Evolutionary conservation across 2,329 filamentous ascomycete genomes (phyloP).

Genomic region (Fusarium proliferatum): DNA sequence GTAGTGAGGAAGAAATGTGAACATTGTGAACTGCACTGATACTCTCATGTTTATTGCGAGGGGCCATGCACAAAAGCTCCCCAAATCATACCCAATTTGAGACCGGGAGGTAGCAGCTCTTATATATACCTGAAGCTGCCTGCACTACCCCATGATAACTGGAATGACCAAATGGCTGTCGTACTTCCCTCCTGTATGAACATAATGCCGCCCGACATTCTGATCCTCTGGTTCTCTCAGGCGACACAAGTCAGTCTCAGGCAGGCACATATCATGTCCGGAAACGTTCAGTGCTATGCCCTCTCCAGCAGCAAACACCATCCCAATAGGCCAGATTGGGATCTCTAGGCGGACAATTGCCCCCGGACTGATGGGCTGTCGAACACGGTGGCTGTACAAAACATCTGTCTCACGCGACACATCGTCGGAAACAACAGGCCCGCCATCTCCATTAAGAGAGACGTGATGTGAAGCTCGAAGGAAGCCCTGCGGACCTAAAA

Average conservation of each 20-base stretch:
- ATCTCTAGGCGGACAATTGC: background rate
- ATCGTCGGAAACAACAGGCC: background rate
- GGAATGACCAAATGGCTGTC: background rate
- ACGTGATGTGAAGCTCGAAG: background rate
- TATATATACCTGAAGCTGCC: too few species aligned
- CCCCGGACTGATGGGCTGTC: background rate
- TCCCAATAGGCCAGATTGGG: background rate
- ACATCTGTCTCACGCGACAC: background rate
- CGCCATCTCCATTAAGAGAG: background rate
- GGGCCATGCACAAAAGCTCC: too few species aligned
- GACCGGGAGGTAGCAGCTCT: too few species aligned
- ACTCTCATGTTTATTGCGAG: too few species aligned
- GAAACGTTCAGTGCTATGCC: background rate
- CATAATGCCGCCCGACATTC: background rate
- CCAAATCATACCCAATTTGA: too few species aligned
- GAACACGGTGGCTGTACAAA: background rate
- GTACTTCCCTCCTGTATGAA: background rate
- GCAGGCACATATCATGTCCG: background rate
- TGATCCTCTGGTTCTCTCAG: background rate
- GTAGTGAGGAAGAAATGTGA: constrained; percentile 62
- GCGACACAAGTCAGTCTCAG: background rate
- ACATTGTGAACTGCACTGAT: rapidly evolving
- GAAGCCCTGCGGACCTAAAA: background rate
- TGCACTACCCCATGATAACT: background rate
- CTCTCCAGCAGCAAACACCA: background rate